phyloP scores from a whole-genome alignment of 2,329 filamentous ascomycete genomes.

The Pseudogymnoascus sp. region DNA sequence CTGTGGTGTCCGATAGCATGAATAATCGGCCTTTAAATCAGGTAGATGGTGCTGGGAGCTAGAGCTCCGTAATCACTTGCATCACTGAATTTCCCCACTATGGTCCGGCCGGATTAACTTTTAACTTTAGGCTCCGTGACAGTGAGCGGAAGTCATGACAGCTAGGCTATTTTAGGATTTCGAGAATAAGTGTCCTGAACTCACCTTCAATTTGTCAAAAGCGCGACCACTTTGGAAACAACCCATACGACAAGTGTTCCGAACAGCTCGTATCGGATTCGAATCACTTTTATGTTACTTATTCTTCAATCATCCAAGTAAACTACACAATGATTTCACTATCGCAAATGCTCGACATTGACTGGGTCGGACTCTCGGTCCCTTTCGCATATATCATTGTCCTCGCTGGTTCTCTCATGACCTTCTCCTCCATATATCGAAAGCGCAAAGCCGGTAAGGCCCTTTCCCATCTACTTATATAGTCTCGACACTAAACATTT shows the following conservation, averaged over 20 bases:
- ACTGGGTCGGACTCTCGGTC: constrained; percentile 79
- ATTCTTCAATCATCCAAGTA: neutral
- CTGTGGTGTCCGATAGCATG: neutral
- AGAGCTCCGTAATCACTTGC: constrained; percentile 9
- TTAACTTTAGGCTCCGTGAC: constrained; percentile 8
- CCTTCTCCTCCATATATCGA: constrained; percentile 87
- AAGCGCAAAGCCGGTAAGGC: constrained; percentile 75
- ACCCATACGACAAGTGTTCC: neutral
- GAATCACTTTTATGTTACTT: neutral
- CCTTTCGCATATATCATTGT: constrained; percentile 86
- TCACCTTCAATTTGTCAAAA: constrained; percentile 2
- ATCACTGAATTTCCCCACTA: constrained; percentile 8
- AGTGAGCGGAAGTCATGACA: neutral
- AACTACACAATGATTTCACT: constrained; percentile 8
- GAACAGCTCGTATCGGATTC: constrained; percentile 1
- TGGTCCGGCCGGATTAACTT: constrained; percentile 9
- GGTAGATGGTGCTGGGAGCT: constrained; percentile 8
- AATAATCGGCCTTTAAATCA: neutral
- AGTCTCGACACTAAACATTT: constrained; percentile 19
- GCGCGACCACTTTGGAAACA: neutral
- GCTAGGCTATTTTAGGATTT: constrained; percentile 1
- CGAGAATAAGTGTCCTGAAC: constrained; percentile 10
- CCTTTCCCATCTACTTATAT: constrained; percentile 8
- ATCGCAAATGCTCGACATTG: constrained; percentile 36
- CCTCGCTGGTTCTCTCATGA: constrained; percentile 77